Conservation (phyloP, 805 yeast species). For the Starmerella potacharoeniae region DNA sequence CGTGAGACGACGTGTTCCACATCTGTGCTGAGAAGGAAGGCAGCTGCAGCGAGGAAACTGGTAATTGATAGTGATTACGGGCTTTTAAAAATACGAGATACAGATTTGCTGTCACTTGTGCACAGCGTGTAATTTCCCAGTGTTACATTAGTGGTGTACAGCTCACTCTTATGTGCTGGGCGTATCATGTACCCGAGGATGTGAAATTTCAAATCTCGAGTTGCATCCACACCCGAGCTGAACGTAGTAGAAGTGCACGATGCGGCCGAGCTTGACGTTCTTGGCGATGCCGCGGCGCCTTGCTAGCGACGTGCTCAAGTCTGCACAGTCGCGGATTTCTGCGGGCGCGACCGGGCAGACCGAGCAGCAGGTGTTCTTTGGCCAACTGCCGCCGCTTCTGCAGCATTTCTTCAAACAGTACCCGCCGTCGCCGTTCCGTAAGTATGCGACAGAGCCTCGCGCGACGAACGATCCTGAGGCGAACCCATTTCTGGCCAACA, state of each 20-base stretch:
- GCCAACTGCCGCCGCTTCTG: conserved; percentile 55
- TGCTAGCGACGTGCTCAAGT: conserved; percentile 24
- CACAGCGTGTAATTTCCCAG: too few species aligned
- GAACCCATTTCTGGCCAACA: conserved; percentile 80
- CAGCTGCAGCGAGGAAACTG: too few species aligned
- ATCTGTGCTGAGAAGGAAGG: too few species aligned
- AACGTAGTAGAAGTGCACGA: not conserved
- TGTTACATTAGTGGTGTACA: too few species aligned
- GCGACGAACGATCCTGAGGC: conserved; percentile 55
- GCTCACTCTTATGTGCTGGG: not conserved
- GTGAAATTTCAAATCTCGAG: not conserved
- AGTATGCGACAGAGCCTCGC: conserved; percentile 55
- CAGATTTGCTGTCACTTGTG: too few species aligned
- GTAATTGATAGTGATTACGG: too few species aligned
- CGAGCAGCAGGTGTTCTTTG: conserved; percentile 31
- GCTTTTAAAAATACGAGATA: too few species aligned
- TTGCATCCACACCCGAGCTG: not conserved
- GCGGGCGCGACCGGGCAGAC: conserved; percentile 16
- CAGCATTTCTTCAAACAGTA: conserved; percentile 65
- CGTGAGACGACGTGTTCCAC: not conserved
- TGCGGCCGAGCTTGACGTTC: not conserved
- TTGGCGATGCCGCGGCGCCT: conserved; percentile 19
- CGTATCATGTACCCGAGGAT: not conserved
- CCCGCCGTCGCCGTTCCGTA: conserved; percentile 72
- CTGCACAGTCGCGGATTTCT: conserved; percentile 25